phyloP scores from a whole-genome alignment of 305 asterid species.

The Rubia tinctorum region DNA sequence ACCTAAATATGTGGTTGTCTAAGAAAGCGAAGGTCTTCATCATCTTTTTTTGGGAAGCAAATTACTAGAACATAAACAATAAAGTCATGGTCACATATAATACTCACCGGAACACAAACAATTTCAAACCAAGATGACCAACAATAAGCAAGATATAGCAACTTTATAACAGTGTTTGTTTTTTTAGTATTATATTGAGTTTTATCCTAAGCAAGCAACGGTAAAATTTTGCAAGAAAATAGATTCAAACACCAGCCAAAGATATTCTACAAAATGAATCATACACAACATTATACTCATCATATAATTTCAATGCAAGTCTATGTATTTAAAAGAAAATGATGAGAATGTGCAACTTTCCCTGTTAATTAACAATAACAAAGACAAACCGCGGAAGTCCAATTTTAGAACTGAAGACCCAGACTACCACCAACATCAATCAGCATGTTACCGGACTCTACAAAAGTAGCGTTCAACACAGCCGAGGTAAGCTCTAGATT shows the following conservation, averaged over 20 bases:
- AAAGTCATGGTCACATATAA: conserved; percentile 37
- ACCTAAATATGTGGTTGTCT: too few relatives aligned
- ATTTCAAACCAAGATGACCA: conserved; percentile 39
- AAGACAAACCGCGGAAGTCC: conserved; percentile 26
- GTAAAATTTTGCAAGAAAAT: too few relatives aligned
- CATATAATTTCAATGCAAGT: conserved; percentile 39
- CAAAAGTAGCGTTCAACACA: conserved; percentile 66
- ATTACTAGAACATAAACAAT: too few relatives aligned
- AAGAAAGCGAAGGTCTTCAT: too few relatives aligned
- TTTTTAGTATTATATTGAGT: background rate
- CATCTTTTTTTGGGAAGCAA: too few relatives aligned
- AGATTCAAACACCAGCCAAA: background rate
- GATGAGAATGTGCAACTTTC: conserved; percentile 73
- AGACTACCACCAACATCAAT: conserved; percentile 60
- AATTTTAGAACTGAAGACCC: conserved; percentile 39
- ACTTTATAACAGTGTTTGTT: background rate
- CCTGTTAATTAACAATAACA: conserved; percentile 60
- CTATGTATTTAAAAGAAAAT: conserved; percentile 39
- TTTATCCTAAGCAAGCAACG: background rate
- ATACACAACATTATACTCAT: background rate
- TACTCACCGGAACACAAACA: conserved; percentile 47
- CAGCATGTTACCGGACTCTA: conserved; percentile 83
- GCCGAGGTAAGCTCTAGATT: conserved; percentile 51
- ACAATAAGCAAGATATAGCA: conserved; percentile 51
- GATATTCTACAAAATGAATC: background rate